Evolutionary conservation across 257 asterid genomes (phyloP), one percentile per base, ranked within the genome.

Genomic region (Solanum lycopersicoides): DNA sequence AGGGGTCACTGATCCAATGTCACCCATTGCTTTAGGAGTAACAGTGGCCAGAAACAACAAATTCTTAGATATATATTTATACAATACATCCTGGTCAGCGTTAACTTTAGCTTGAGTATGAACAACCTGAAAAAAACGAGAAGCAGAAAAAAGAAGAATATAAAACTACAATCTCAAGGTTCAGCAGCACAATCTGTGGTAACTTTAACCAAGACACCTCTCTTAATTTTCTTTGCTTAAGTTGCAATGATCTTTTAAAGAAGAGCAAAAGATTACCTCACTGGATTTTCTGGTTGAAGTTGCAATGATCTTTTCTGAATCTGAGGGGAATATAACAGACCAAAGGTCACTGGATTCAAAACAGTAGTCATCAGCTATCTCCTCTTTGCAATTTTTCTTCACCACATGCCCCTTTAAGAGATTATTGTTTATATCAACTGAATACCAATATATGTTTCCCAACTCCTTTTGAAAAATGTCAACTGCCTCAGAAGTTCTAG

Each of bases 41-140:
- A 94, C 95, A 88, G 99, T 96, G 8, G 98, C 97, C 89, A 95
- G 91, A 91, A 95, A 97, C 47, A 97, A 93, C 91, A 96, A 88
- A 91, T 96, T 97, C 90, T 94, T 95, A 4, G 99, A 97, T 87
- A 93, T 86, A 86, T 95, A 96, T 92, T 97, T 97, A 93, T 96
- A 97, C 96, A 94, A 93, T 83, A 96, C 99, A 90, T 97, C 98
- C 92, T 95, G 98, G 88, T 97, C 99, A 63, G 94, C 86, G 25
- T 94, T 92, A 90, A 97, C 96, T 90, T 96, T 97, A 83, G 99
- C 94, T 90, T 97, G 99, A 82, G 99, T 97, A 89, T 96, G 98
- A 93, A 97, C 99, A 50, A 93, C 97, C 99, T 97, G 92, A 73
- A 87, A 85, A 89, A 73, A 87, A 90, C 39, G 85, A 85, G 85